phyloP scores from a whole-genome alignment of 2,329 filamentous ascomycete species.

The Apiospora phragmitis region DNA sequence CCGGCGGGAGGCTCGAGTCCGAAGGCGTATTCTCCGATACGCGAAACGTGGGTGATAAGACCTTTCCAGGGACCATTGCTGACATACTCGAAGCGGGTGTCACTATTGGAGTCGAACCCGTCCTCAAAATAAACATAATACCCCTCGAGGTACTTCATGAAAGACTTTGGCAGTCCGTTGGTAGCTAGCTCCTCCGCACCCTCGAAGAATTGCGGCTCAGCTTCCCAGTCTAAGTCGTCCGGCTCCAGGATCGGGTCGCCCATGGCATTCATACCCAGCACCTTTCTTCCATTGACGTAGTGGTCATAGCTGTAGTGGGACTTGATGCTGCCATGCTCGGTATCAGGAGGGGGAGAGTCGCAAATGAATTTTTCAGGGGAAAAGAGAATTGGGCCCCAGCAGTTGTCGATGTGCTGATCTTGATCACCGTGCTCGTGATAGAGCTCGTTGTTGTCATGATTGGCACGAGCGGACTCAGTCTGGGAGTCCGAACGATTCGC shows the following conservation, averaged over 20 bases:
- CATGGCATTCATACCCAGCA: background rate
- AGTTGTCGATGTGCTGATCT: background rate
- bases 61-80: background rate
- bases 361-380: background rate
- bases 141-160: background rate
- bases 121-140: background rate
- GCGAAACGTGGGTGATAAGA: background rate
- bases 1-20: background rate
- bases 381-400: background rate
- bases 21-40: background rate
- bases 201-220: background rate
- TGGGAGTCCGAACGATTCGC: too few relatives aligned
- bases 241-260: background rate
- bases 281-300: background rate
- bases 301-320: background rate
- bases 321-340: background rate
- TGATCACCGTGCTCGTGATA: background rate
- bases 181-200: background rate
- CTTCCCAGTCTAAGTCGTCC: background rate
- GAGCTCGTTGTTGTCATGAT: background rate
- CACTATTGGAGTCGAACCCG: too few relatives aligned
- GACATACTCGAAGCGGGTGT: background rate
- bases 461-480: background rate
- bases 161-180: background rate
- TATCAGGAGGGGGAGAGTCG: background rate